Base-by-base conservation (phyloP, 495 filamentous ascomycete species). In the Pyrenula aspistea region DNA sequence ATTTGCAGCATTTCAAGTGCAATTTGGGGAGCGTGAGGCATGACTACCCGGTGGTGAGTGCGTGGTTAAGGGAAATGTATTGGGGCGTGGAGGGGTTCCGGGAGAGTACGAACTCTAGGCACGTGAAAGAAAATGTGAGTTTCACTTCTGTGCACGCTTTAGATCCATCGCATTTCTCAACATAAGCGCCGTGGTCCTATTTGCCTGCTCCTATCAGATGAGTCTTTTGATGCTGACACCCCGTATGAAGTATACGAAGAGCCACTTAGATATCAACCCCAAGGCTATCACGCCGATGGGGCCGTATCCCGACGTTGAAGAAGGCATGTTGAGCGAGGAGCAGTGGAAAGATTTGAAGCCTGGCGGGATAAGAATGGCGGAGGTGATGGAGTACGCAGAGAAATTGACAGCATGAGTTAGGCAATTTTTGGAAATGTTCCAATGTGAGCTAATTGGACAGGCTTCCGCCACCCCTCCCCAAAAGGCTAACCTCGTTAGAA, bases 251-350 rank as follows among this genome's bases (percentile, higher is more conserved):
- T 81, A 81, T 56, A 78, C 75, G 2, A 82, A 82, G 61, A 75
- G 70, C 53, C 77, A 80, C 55, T 31, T 23, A 2, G 74, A 83
- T 62, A 80, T 85, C 59, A 86, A 86, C 54, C 83, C 82, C 1
- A 65, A 75, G 53, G 67, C 74, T 2, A 83, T 88, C 57, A 84
- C 83, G 2, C 85, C 85, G 0, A 57, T 83, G 22, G 85, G 85
- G 0, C 85, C 85, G 11, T 65, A 78, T 59, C 85, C 85, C 10
- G 72, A 86, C 63, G 77, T 89, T 1, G 67, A 80, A 54, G 63
- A 69, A 49, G 73, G 70, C 15, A 66, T 72, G 11, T 15, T 42
- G 15, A 15, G 31, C 53, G 69, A 75, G 55, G 59, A 63, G 61
- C 68, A 76, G 54, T 69, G 64, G 61, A 65, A 55, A 24, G 64